A percentile compares a stretch with the other conserved stretches of the same genome.
Conservation (phyloP, 2,329 filamentous ascomycete genomes). For the Trichoderma simmonsii region DNA sequence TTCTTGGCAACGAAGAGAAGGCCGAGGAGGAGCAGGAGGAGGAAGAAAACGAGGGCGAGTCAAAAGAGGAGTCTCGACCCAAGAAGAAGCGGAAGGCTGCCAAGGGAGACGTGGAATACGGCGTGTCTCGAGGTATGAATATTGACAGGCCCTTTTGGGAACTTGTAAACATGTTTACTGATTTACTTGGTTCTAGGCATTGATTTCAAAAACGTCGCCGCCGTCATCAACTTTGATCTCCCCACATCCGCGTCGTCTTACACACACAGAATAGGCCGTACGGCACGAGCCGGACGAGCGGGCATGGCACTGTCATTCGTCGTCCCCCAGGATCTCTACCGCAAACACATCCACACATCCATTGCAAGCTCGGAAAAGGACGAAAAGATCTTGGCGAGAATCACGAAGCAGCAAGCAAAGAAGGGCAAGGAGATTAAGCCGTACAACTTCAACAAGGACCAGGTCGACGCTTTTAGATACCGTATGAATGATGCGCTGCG, state of each 20-base stretch:
- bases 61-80: conserved; percentile 27
- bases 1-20: conserved; percentile 64
- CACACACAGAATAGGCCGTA: conserved; percentile 93
- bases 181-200: conserved; percentile 47
- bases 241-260: conserved; percentile 86
- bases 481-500: conserved; percentile 89
- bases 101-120: conserved; percentile 79
- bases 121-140: conserved; percentile 74
- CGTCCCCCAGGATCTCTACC: conserved; percentile 74
- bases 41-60: conserved; percentile 28
- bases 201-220: conserved; percentile 92
- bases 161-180: neutral
- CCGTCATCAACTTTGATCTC: conserved; percentile 95
- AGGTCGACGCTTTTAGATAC: conserved; percentile 91
- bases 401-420: conserved; percentile 74
- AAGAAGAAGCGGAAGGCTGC: conserved; percentile 45
- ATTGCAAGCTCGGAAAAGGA: conserved; percentile 75
- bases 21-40: conserved; percentile 39
- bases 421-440: conserved; percentile 78
- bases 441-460: conserved; percentile 92
- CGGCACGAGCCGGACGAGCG: conserved; percentile 82
- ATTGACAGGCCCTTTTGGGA: neutral
- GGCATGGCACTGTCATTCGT: conserved; percentile 97
- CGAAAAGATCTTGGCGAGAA: conserved; percentile 77
- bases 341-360: conserved; percentile 85